Evolutionary conservation across 2,329 filamentous ascomycete species (phyloP), one percentile per base, ranked within the genome.

Genomic region (Hymenoscyphus fraxineus): DNA sequence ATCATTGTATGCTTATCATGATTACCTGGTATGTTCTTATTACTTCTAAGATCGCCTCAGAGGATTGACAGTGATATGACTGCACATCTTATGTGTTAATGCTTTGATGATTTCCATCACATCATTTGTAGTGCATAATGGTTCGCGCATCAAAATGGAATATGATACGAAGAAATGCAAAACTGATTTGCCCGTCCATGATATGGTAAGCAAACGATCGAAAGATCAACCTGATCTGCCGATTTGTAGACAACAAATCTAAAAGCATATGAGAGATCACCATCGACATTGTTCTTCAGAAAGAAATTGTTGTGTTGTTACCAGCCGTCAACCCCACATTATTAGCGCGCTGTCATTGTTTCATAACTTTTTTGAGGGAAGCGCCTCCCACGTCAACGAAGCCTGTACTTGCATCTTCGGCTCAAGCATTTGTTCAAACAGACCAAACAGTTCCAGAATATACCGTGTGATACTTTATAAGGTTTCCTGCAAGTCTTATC

Each of bases 291-390:
- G 44, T 27, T 51, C 19, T 9, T 22, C 19, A 12, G 47, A 54
- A 19, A 27, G 47, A 12, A 54, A 54, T 12, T 27, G 47, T 12
- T 13, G 12, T 2, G 13, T 27, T 27, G 22, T 22, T 22, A 54
- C 22, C 19, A 19, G 47, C 22, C 22, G 9, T 54, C 19, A 31
- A 22, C 7, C 47, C 47, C 19, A 54, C 47, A 12, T 22, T 27
- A 13, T 13, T 54, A 54, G 47, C 47, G 47, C 47, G 47, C 47
- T 54, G 47, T 27, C 47, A 27, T 54, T 54, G 47, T 54, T 54
- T 54, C 47, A 54, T 35, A 35, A 35, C 35, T 9, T 35, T 35
- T 35, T 6, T 6, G 6, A 35, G 35, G 0, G 35, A 35, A 35
- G 35, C 35, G 35, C 35, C 35, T 35, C 35, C 35, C 35, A 35